Percentiles rank a stretch among this genome's conserved stretches.
phyloP scores from a whole-genome alignment of 495 filamentous ascomycete genomes.

The Penicillium longicatenatum region DNA sequence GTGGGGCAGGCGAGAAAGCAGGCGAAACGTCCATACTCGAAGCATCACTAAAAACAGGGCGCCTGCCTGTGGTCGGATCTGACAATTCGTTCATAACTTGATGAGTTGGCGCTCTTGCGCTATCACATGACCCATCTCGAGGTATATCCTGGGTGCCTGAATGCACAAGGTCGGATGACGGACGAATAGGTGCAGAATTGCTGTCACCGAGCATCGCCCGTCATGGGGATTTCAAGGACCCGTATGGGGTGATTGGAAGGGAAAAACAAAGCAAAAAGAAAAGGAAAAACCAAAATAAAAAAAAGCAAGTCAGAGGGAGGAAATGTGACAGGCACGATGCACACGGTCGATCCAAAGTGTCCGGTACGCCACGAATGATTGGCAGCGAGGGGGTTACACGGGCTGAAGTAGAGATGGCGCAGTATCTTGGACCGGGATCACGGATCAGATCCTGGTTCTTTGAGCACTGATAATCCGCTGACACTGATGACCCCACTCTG shows the following conservation, averaged over 20 bases:
- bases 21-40: slow-evolving; percentile 9
- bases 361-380: slow-evolving; percentile 12
- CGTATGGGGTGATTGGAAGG: slow-evolving; percentile 10
- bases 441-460: neutral
- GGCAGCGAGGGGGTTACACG: slow-evolving; percentile 18
- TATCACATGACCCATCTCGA: slow-evolving; percentile 31
- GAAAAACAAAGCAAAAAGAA: slow-evolving; percentile 5
- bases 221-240: slow-evolving; percentile 14
- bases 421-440: slow-evolving; percentile 3
- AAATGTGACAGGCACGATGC: slow-evolving; percentile 18
- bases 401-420: slow-evolving; percentile 1
- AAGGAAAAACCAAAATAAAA: slow-evolving; percentile 1
- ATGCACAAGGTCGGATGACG: slow-evolving; percentile 10
- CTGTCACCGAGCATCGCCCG: slow-evolving; percentile 28
- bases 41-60: slow-evolving; percentile 9
- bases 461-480: slow-evolving; percentile 10
- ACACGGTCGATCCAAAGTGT: slow-evolving; percentile 10
- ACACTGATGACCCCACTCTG: slow-evolving; percentile 17
- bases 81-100: slow-evolving; percentile 23
- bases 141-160: slow-evolving; percentile 10
- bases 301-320: neutral
- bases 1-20: slow-evolving; percentile 1
- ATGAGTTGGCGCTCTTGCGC: slow-evolving; percentile 12
- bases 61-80: slow-evolving; percentile 5
- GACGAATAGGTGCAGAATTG: slow-evolving; percentile 13